Evolutionary conservation across 257 asterid species (phyloP), one percentile per base, ranked within the genome.

Genomic region (Craterostigma plantagineum): DNA sequence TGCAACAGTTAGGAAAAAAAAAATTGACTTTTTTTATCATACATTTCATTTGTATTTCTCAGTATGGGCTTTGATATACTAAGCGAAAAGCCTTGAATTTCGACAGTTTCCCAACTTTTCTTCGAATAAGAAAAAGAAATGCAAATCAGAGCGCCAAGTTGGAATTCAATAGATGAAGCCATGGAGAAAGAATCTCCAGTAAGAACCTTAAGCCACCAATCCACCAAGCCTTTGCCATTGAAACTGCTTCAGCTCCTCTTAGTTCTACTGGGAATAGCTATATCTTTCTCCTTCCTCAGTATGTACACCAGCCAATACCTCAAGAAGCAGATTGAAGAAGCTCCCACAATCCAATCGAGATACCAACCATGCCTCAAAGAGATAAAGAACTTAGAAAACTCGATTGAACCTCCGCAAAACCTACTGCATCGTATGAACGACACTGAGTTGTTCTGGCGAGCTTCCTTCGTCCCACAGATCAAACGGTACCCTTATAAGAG

Each of bases 371-470:
- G 95, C 49, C 56, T 54, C 43, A 65, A 60, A 38, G 70, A 70
- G 34, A 51, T 55, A 27, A 61, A 38, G 43, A 59, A 38, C 39
- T 11, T 87, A 42, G 61, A 54, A 50, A 61, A 53, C 38, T 86
- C 81, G 91, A 50, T 73, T 52, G 72, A 38, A 48, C 73, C 87
- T 38, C 79, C 87, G 11, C 56, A 65, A 0, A 68, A 48, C 37
- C 55, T 70, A 27, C 45, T 41, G 75, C 94, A 86, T 50, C 53
- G 34, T 12, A 72, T 86, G 94, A 78, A 65, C 17, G 94, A 86
- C 46, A 55, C 68, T 0, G 81, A 77, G 75, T 69, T 86, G 33
- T 69, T 81, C 34, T 78, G 96, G 94, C 60, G 92, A 40, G 91
- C 92, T 59, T 66, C 96, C 0, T 58, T 86, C 42, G 71, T 49